phyloP scores from a whole-genome alignment of 2,329 filamentous ascomycete species.

The Arthrobotrys pseudoclavata region DNA sequence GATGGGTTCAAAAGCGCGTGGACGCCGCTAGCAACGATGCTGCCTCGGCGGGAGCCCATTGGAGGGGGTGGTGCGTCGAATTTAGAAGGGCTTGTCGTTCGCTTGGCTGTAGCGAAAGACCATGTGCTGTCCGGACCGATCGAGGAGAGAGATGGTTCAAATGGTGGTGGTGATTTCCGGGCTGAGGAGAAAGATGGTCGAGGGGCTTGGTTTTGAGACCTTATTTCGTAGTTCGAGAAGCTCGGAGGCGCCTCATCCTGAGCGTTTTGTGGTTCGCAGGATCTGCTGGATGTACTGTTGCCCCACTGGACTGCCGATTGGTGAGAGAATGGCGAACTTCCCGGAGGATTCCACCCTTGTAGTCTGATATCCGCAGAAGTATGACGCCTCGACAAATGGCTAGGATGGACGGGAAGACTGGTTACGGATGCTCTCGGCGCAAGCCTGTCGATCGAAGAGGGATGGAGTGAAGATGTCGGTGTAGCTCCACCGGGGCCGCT shows the following conservation, averaged over 20 bases:
- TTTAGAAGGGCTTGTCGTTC: constrained; percentile 55
- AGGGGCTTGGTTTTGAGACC: constrained; percentile 60
- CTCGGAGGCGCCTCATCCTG: constrained; percentile 76
- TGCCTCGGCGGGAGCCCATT: constrained; percentile 64
- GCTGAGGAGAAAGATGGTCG: constrained; percentile 61
- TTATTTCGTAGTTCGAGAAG: constrained; percentile 75
- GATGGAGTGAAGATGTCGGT: constrained; percentile 79
- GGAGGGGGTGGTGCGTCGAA: constrained; percentile 62
- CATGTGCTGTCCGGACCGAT: constrained; percentile 62
- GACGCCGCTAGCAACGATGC: constrained; percentile 64
- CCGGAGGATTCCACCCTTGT: constrained; percentile 78
- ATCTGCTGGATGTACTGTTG: constrained; percentile 74
- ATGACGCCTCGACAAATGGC: constrained; percentile 71
- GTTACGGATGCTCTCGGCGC: constrained; percentile 72
- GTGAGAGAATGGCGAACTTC: constrained; percentile 72
- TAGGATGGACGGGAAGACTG: constrained; percentile 64
- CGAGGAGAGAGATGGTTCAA: constrained; percentile 61
- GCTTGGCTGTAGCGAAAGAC: constrained; percentile 61
- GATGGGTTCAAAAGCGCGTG: constrained; percentile 64
- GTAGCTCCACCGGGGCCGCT: constrained; percentile 73
- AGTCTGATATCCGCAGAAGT: constrained; percentile 96
- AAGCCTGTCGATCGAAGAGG: constrained; percentile 76
- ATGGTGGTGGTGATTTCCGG: constrained; percentile 63
- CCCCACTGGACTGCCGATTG: constrained; percentile 75
- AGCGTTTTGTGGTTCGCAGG: constrained; percentile 65